phyloP scores from a whole-genome alignment of 2,329 filamentous ascomycete species.

The Aspergillus neotritici region DNA sequence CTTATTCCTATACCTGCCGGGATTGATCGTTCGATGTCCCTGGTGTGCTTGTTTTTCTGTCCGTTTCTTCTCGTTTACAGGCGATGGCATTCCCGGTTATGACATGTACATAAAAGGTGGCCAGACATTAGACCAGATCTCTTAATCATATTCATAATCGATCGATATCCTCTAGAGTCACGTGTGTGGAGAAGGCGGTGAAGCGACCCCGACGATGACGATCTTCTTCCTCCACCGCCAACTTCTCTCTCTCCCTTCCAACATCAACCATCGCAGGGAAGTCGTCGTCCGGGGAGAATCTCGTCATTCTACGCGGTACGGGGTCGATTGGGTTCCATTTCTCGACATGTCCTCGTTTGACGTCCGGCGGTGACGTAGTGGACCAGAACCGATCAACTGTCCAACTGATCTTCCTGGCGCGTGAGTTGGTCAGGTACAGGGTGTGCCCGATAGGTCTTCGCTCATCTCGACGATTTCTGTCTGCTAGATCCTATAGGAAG shows the following conservation, averaged over 20 bases:
- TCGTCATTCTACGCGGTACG: slow-evolving; percentile 16
- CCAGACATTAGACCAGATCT: slow-evolving; percentile 14
- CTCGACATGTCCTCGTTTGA: slow-evolving; percentile 1
- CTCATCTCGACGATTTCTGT: too few relatives aligned
- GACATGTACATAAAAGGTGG: slow-evolving; percentile 19
- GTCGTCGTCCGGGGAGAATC: background rate
- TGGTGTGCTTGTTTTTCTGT: slow-evolving; percentile 13
- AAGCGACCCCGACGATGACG: background rate
- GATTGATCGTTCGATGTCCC: slow-evolving; percentile 19
- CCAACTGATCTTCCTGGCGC: slow-evolving; percentile 19
- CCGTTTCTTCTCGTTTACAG: slow-evolving; percentile 6
- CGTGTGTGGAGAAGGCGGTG: too few relatives aligned
- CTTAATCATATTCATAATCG: slow-evolving; percentile 6
- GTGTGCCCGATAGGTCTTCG: too few relatives aligned
- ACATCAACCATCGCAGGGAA: too few relatives aligned
- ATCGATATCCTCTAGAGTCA: background rate
- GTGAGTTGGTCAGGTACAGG: too few relatives aligned
- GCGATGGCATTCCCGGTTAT: slow-evolving; percentile 7
- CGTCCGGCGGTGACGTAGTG: slow-evolving; percentile 17
- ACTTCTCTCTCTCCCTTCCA: background rate
- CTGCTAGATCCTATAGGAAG: too few relatives aligned
- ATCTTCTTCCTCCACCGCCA: background rate
- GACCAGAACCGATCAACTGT: slow-evolving; percentile 10
- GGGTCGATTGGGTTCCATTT: slow-evolving; percentile 2
- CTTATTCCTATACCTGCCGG: slow-evolving; percentile 32